Evolutionary conservation across 352 stramenopile genomes (phyloP).

Genomic region (Globisporangium iwayamae): DNA sequence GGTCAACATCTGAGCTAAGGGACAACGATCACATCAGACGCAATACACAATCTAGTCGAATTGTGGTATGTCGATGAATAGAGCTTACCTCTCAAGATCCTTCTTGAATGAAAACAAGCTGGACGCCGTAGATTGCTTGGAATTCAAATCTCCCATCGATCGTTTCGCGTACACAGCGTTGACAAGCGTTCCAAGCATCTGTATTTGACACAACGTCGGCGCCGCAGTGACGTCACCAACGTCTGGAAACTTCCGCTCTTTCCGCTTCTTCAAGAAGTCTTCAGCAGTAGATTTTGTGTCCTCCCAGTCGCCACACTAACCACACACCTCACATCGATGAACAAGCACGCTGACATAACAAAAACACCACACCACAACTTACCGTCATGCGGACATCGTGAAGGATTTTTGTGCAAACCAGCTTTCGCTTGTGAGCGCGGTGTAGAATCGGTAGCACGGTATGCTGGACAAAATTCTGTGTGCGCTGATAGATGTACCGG

Average conservation of each 20-base stretch:
- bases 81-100: conserved; percentile 66
- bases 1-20: conserved; percentile 54
- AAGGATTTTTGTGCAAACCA: conserved; percentile 55
- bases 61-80: background rate
- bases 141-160: conserved; percentile 54
- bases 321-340: background rate
- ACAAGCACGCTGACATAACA: background rate
- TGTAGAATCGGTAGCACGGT: conserved; percentile 76
- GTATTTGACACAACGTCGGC: conserved; percentile 38
- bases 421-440: conserved; percentile 80
- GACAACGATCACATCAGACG: background rate
- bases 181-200: conserved; percentile 49
- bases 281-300: conserved; percentile 29
- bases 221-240: conserved; percentile 26
- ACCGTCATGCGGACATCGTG: conserved; percentile 71
- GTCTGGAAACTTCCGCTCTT: conserved; percentile 38
- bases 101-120: conserved; percentile 66
- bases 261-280: conserved; percentile 54
- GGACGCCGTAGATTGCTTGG: conserved; percentile 30
- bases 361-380: conserved; percentile 4
- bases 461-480: conserved; percentile 77
- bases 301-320: conserved; percentile 58
- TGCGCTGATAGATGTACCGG: conserved; percentile 49
- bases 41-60: background rate
- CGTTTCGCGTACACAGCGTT: conserved; percentile 64